Conservation (phyloP, 2,329 filamentous ascomycete genomes). For the Aspergillus caelatus region DNA sequence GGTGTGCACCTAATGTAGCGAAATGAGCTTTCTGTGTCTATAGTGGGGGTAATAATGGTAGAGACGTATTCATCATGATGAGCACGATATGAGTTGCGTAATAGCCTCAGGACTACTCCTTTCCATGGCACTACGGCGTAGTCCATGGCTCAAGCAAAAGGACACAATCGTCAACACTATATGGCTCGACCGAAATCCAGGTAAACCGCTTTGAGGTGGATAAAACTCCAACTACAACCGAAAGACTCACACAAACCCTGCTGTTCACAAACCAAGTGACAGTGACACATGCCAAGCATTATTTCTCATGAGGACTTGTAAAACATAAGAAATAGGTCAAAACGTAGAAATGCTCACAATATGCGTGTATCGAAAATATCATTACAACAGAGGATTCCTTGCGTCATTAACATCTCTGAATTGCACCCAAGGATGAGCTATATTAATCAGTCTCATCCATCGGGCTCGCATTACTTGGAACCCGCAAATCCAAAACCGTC, state of each 20-base stretch:
- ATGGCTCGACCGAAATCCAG: too few relatives aligned
- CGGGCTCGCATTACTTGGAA: not conserved
- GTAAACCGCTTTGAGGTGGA: not conserved
- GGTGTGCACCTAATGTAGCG: not conserved
- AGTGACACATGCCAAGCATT: not conserved
- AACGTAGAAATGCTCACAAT: not conserved
- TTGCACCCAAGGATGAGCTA: not conserved
- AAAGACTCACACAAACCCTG: not conserved
- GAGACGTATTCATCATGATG: not conserved
- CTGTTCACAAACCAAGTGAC: not conserved
- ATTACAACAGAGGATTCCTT: not conserved
- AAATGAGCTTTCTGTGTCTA: not conserved
- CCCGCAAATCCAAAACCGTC: conserved; percentile 22
- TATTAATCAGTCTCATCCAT: not conserved
- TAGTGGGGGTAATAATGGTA: not conserved
- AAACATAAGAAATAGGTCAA: too few relatives aligned
- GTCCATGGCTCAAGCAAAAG: not conserved
- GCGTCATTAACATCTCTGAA: not conserved
- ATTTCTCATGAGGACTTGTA: too few relatives aligned
- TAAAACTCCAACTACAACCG: not conserved
- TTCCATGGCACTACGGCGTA: not conserved
- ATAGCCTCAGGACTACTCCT: not conserved
- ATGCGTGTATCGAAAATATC: not conserved
- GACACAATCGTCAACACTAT: not conserved
- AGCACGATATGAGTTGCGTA: not conserved